A percentile compares a stretch with the other conserved stretches of the same genome.
Evolutionary conservation across 1,284 basidiomycete species (phyloP).

Genomic region (Sutorius eximius): DNA sequence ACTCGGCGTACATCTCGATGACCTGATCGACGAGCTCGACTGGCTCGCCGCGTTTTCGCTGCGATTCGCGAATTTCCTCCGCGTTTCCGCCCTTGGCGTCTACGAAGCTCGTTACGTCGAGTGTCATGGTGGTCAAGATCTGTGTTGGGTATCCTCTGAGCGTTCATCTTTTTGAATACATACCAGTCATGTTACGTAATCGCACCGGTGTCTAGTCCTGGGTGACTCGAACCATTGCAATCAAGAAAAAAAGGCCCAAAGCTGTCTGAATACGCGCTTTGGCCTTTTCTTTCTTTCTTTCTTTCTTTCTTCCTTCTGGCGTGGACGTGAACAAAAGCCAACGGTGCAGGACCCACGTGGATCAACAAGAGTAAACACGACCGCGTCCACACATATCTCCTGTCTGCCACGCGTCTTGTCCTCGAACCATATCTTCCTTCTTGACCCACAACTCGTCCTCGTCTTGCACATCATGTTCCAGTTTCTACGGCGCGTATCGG

Average conservation of each 20-base stretch:
- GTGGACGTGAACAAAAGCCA: background rate
- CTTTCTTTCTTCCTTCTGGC: background rate
- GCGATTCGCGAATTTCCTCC: conserved; percentile 90
- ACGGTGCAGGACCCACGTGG: background rate
- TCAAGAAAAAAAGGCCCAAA: background rate
- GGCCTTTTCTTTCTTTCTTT: background rate
- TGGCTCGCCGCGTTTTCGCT: conserved; percentile 86
- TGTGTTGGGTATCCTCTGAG: background rate
- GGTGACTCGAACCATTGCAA: background rate
- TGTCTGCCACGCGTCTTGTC: conserved; percentile 4
- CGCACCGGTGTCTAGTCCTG: background rate
- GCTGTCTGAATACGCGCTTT: background rate
- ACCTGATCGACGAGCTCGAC: conserved; percentile 94
- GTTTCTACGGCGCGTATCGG: conserved; percentile 67
- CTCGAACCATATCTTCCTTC: background rate
- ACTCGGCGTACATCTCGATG: conserved; percentile 87
- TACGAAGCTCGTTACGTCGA: conserved; percentile 78
- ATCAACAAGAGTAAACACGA: conserved; percentile 27
- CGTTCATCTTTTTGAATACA: background rate
- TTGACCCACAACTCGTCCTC: background rate
- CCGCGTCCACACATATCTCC: conserved; percentile 13
- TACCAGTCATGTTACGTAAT: conserved; percentile 21
- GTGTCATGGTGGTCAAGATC: conserved; percentile 50
- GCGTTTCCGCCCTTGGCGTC: conserved; percentile 92
- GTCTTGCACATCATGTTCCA: conserved; percentile 54